Evolutionary conservation across 2,329 filamentous ascomycete genomes (phyloP).

Genomic region (Colletotrichum agaves): DNA sequence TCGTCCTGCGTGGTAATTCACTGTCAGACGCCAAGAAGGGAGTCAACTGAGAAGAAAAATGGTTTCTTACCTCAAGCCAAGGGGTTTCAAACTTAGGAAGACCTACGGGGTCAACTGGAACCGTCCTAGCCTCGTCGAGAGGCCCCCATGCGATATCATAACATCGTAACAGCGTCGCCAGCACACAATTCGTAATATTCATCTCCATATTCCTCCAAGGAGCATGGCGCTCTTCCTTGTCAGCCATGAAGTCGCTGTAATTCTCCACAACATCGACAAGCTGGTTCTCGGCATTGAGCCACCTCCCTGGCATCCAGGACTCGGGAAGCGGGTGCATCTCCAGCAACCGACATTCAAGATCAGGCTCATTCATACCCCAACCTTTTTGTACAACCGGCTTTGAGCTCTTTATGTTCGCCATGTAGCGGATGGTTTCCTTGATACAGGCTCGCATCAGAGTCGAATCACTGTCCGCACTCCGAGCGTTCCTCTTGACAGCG

Average conservation of each 20-base stretch:
- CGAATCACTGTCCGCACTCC: conserved; percentile 20
- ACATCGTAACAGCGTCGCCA: conserved; percentile 36
- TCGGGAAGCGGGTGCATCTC: conserved; percentile 15
- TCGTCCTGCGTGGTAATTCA: conserved; percentile 2
- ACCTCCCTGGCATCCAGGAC: conserved; percentile 37
- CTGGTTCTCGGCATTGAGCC: conserved; percentile 37
- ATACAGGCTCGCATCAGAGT: conserved; percentile 38
- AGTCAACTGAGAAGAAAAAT: no score
- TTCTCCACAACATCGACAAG: conserved; percentile 20
- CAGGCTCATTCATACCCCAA: not conserved
- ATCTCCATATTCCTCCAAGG: conserved; percentile 33
- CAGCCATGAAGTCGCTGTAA: conserved; percentile 7
- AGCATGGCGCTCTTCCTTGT: conserved; percentile 3
- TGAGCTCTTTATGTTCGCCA: conserved; percentile 29
- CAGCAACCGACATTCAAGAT: no score
- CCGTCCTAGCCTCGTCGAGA: not conserved
- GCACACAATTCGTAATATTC: conserved; percentile 23
- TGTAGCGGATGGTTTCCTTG: conserved; percentile 39
- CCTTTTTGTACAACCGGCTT: conserved; percentile 17
- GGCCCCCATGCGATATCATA: conserved; percentile 38
- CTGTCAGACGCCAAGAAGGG: not conserved
- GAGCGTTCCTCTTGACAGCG: conserved; percentile 34
- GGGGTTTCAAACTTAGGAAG: conserved; percentile 37
- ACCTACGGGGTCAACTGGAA: conserved; percentile 29
- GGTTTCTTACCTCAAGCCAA: conserved; percentile 30